Percentiles rank a stretch among this genome's conserved stretches.
Evolutionary conservation across 257 asterid species (phyloP).

Genomic region (Capsicum chinense): DNA sequence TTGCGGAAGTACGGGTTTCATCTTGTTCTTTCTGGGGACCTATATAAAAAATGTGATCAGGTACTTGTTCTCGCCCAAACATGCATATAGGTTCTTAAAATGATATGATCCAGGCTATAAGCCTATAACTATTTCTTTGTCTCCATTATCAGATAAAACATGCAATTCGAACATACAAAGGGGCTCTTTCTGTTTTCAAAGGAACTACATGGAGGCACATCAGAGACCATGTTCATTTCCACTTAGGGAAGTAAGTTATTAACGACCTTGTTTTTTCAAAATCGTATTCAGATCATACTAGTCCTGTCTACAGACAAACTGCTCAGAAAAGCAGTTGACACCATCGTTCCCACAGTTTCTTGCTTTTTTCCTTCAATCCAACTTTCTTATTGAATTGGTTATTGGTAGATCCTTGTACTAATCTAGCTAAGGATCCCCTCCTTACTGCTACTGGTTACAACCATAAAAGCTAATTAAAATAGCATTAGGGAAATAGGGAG

Average conservation of each 20-base stretch:
- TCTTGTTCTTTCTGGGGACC: constrained; percentile 96
- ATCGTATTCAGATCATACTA: neutral
- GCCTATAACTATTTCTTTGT: constrained; percentile 31
- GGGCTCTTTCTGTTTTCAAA: constrained; percentile 85
- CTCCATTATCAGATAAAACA: constrained; percentile 73
- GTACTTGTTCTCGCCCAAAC: constrained; percentile 45
- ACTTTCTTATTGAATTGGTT: neutral
- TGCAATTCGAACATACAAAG: constrained; percentile 92
- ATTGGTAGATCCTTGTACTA: constrained; percentile 4
- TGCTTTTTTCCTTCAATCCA: neutral
- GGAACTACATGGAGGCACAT: constrained; percentile 91
- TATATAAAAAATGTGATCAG: constrained; percentile 96
- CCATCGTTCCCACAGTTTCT: constrained; percentile 6
- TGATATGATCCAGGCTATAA: constrained; percentile 33
- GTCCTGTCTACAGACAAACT: constrained; percentile 18
- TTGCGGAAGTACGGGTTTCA: constrained; percentile 95
- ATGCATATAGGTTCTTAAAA: constrained; percentile 32
- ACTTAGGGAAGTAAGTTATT: constrained; percentile 84
- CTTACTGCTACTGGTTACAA: neutral
- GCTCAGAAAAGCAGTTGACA: neutral
- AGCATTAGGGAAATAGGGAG: constrained; percentile 26
- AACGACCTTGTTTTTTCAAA: constrained; percentile 21
- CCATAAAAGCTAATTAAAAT: neutral
- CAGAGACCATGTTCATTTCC: constrained; percentile 95
- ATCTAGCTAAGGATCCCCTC: neutral